A percentile compares a stretch with the other conserved stretches of the same genome.
Conservation (phyloP, 352 stramenopile species). For the Phytopythium mirpurense region DNA sequence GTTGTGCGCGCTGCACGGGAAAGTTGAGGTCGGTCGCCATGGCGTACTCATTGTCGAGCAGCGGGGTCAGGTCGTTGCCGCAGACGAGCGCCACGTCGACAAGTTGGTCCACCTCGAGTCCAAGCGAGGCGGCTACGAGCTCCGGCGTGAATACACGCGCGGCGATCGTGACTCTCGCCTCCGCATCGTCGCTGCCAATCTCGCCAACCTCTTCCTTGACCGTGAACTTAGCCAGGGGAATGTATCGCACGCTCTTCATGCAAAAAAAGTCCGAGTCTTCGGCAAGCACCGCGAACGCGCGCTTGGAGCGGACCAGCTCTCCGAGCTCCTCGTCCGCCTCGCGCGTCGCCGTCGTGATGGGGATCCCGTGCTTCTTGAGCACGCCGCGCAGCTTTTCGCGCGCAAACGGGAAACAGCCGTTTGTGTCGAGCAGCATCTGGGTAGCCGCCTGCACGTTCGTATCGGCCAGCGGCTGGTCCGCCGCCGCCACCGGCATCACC, state of each 20-base stretch:
- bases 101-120: slow-evolving; percentile 58
- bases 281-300: slow-evolving; percentile 59
- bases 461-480: not conserved
- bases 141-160: slow-evolving; percentile 73
- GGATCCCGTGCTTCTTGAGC: slow-evolving; percentile 41
- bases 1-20: slow-evolving; percentile 37
- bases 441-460: slow-evolving; percentile 10
- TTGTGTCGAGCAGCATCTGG: slow-evolving; percentile 47
- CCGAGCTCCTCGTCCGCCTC: slow-evolving; percentile 80
- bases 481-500: not conserved
- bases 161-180: slow-evolving; percentile 19
- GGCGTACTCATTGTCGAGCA: slow-evolving; percentile 58
- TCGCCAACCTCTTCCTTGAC: slow-evolving; percentile 15
- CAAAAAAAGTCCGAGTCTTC: slow-evolving; percentile 89
- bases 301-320: slow-evolving; percentile 42
- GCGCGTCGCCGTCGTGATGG: slow-evolving; percentile 42
- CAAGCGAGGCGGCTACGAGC: slow-evolving; percentile 51
- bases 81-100: slow-evolving; percentile 84
- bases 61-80: slow-evolving; percentile 84
- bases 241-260: slow-evolving; percentile 79
- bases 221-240: slow-evolving; percentile 52
- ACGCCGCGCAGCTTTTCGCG: slow-evolving; percentile 60
- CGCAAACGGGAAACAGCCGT: slow-evolving; percentile 74
- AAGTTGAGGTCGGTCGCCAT: slow-evolving; percentile 51
- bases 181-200: not conserved